phyloP scores from a whole-genome alignment of 768 basidiomycete genomes.

The Hygrophoropsis aurantiaca region DNA sequence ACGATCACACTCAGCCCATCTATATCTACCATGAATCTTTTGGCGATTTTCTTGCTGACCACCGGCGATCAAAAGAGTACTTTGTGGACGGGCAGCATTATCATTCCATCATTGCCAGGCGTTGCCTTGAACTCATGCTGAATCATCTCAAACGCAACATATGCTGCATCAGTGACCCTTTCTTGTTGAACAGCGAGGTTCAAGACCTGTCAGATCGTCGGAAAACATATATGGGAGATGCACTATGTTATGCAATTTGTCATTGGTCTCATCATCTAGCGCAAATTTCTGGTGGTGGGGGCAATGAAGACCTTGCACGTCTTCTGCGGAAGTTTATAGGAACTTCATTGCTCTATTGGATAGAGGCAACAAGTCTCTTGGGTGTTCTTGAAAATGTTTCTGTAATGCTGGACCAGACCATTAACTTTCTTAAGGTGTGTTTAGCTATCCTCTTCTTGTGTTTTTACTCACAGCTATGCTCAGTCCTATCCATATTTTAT shows the following conservation, averaged over 20 bases:
- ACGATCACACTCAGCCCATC: constrained; percentile 10
- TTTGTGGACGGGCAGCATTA: constrained; percentile 7
- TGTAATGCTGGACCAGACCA: constrained; percentile 10
- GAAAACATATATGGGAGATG: constrained; percentile 8
- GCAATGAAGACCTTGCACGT: constrained; percentile 8
- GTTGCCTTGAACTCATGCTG: constrained; percentile 16
- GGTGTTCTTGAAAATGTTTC: constrained; percentile 15
- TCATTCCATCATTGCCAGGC: constrained; percentile 12
- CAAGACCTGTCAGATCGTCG: constrained; percentile 11
- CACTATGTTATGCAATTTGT: constrained; percentile 14
- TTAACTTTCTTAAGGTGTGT: constrained; percentile 15
- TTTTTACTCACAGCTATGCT: neutral
- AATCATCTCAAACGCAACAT: constrained; percentile 11
- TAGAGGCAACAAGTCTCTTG: constrained; percentile 16
- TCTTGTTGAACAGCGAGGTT: constrained; percentile 13
- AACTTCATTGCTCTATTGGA: constrained; percentile 15
- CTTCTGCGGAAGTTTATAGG: constrained; percentile 11
- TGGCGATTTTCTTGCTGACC: constrained; percentile 17
- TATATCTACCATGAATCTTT: constrained; percentile 21
- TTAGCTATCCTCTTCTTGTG: neutral
- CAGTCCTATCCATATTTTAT: neutral
- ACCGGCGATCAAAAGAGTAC: constrained; percentile 14
- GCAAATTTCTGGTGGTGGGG: constrained; percentile 9
- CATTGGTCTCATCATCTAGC: constrained; percentile 16
- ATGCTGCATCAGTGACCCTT: constrained; percentile 14